Percentiles rank a stretch among this genome's conserved stretches.
These are phyloP conservation scores for Fusarium temperatum DNA, from an alignment of 2,329 filamentous ascomycete species.

Conservation along the genomic window DNA sequence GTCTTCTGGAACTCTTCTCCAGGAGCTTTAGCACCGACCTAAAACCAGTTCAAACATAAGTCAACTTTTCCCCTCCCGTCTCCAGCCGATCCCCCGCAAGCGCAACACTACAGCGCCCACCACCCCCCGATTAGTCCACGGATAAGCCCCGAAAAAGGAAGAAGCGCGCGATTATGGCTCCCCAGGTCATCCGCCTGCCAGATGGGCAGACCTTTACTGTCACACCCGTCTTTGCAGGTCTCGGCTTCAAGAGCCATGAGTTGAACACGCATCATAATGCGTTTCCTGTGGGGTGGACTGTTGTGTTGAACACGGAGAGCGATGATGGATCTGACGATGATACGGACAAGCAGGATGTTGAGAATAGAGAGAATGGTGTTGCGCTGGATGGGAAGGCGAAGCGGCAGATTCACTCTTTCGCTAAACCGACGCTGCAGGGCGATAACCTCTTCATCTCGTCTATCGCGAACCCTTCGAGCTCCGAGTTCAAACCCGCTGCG, in stretches of 20 bases:
- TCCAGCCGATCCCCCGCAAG: constrained; percentile 36
- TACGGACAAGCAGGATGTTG: constrained; percentile 30
- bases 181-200: constrained; percentile 73
- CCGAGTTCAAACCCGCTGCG: constrained; percentile 79
- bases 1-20: constrained; percentile 40
- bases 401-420: constrained; percentile 59
- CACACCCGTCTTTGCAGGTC: constrained; percentile 87
- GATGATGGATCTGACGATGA: constrained; percentile 31
- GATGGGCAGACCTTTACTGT: constrained; percentile 88
- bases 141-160: not conserved
- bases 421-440: constrained; percentile 75
- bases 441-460: constrained; percentile 93
- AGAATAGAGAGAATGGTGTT: constrained; percentile 32
- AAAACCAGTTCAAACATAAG: not conserved
- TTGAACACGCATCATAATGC: constrained; percentile 73
- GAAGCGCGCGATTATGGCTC: constrained; percentile 45
- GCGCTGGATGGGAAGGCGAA: constrained; percentile 27
- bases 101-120: constrained; percentile 14
- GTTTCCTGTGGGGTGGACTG: constrained; percentile 89
- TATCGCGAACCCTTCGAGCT: constrained; percentile 83
- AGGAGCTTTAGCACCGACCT: constrained; percentile 12
- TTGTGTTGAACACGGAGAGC: constrained; percentile 77
- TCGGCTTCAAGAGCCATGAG: constrained; percentile 88
- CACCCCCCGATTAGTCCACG: constrained; percentile 15
- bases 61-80: constrained; percentile 15